Conservation (phyloP, 2,329 filamentous ascomycete species). For the Metarhizium brunneum region DNA sequence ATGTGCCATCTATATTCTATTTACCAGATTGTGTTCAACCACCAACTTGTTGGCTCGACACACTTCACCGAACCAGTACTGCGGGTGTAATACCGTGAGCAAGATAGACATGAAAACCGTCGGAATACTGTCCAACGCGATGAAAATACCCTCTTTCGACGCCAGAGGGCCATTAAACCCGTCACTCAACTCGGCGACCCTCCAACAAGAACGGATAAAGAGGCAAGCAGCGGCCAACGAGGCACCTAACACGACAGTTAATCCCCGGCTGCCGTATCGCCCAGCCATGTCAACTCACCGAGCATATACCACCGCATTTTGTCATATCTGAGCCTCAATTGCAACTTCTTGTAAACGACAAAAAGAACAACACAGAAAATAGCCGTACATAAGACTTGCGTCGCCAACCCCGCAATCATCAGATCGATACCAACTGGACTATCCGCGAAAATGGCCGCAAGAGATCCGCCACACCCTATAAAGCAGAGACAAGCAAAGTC, state of each 20-base stretch:
- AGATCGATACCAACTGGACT: constrained; percentile 5
- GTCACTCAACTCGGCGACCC: constrained; percentile 10
- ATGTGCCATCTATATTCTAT: too few relatives aligned
- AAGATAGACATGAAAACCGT: constrained; percentile 9
- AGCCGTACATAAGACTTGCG: too few relatives aligned
- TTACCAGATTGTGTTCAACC: too few relatives aligned
- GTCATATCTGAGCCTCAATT: too few relatives aligned
- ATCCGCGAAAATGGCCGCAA: constrained; percentile 10
- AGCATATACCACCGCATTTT: too few relatives aligned
- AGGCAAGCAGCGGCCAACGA: constrained; percentile 7
- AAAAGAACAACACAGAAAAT: too few relatives aligned
- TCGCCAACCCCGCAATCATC: too few relatives aligned
- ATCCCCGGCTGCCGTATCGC: too few relatives aligned
- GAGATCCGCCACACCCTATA: constrained; percentile 11
- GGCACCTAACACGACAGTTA: neutral
- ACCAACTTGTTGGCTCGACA: too few relatives aligned
- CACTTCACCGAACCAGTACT: too few relatives aligned
- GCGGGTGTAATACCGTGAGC: neutral
- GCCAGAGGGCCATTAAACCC: constrained; percentile 11
- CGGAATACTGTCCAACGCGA: constrained; percentile 10
- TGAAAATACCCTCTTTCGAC: constrained; percentile 9
- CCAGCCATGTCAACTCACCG: too few relatives aligned
- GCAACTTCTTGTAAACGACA: too few relatives aligned
- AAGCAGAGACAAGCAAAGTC: constrained; percentile 12
- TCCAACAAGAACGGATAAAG: constrained; percentile 11